phyloP scores from a whole-genome alignment of 1,284 basidiomycete species.

The Pulchroboletus neoregius region DNA sequence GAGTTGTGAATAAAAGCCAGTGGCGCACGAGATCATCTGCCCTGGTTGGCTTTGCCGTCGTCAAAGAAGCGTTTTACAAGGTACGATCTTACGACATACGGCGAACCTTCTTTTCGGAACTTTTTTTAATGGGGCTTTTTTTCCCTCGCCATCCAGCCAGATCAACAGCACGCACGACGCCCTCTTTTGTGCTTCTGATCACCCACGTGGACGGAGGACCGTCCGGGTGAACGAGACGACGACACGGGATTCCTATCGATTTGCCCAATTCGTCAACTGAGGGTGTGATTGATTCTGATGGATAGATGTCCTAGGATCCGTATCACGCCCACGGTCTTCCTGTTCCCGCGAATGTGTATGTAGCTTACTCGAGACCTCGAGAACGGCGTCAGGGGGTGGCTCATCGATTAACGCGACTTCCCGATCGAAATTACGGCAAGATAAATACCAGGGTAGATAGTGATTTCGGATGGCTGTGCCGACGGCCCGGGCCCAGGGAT shows the following conservation, averaged over 20 bases:
- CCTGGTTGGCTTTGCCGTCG: background rate
- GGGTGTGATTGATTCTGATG: background rate
- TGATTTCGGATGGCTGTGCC: slow-evolving; percentile 1
- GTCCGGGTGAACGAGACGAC: background rate
- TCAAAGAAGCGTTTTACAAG: background rate
- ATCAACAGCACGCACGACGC: background rate
- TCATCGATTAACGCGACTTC: slow-evolving; percentile 7
- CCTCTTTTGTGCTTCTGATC: background rate
- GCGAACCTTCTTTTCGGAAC: background rate
- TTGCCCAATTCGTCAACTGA: background rate
- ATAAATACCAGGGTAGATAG: background rate
- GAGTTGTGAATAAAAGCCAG: background rate
- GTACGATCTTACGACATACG: slow-evolving; percentile 1
- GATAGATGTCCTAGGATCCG: background rate
- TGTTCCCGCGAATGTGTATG: slow-evolving; percentile 1
- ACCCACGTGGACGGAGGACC: background rate
- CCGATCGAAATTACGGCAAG: slow-evolving; percentile 5
- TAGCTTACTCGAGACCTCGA: slow-evolving; percentile 1
- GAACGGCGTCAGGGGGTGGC: background rate
- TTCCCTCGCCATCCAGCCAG: background rate
- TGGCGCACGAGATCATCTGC: background rate
- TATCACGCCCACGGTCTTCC: background rate
- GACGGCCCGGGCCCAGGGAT: background rate
- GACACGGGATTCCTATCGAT: background rate
- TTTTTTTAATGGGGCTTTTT: background rate